phyloP scores from a whole-genome alignment of 768 basidiomycete genomes.

The Pleurotus salmoneostramineus region DNA sequence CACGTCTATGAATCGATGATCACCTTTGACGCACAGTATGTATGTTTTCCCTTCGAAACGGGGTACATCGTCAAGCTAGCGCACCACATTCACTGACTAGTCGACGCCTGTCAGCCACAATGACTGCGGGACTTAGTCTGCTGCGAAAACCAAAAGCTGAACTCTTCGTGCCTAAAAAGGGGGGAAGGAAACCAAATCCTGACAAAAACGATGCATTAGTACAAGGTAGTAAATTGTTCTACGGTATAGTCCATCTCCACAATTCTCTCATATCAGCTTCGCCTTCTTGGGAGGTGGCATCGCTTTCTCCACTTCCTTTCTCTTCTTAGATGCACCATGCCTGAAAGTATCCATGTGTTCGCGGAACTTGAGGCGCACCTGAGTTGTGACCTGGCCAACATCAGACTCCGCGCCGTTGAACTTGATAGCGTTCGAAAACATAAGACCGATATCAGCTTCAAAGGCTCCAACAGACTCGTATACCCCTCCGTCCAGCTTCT shows the following conservation, averaged over 20 bases:
- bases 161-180: background rate
- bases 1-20: background rate
- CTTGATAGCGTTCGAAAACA: slow-evolving; percentile 83
- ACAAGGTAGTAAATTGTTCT: slow-evolving; percentile 9
- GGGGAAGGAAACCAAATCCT: background rate
- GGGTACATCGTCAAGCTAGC: background rate
- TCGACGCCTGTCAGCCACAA: background rate
- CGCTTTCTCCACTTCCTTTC: slow-evolving; percentile 69
- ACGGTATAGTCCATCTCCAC: slow-evolving; percentile 10
- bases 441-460: slow-evolving; percentile 81
- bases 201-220: slow-evolving; percentile 2
- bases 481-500: slow-evolving; percentile 77
- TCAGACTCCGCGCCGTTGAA: slow-evolving; percentile 86
- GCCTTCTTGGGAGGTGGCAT: slow-evolving; percentile 69
- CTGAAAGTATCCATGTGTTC: slow-evolving; percentile 49
- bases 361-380: slow-evolving; percentile 45
- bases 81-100: background rate
- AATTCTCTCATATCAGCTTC: slow-evolving; percentile 46
- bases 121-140: background rate
- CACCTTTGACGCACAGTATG: background rate
- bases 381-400: slow-evolving; percentile 61
- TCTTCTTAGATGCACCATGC: slow-evolving; percentile 56
- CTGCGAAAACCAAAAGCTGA: background rate
- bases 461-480: slow-evolving; percentile 77
- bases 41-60: background rate